Base-by-base conservation (phyloP, 148 eudicot species). In the Selenicereus undatus region DNA sequence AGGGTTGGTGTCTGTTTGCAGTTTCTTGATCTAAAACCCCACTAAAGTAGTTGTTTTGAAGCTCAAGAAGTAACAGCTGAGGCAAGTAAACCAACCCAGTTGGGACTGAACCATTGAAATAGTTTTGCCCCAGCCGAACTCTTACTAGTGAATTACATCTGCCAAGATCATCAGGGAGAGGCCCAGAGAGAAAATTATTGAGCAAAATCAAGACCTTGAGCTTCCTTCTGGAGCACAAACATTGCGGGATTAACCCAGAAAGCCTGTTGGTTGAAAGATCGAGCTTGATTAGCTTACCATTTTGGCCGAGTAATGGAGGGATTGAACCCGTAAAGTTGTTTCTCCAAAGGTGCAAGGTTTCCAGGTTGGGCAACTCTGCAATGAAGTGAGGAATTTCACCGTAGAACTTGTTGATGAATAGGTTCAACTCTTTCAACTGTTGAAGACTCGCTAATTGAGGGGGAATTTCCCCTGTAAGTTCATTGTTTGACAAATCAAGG, bases 221-320 rank as follows among this genome's bases (percentile, higher is more conserved):
- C 51, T 77, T 87, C 62, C 85, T 76, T n/a, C 91, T 91, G 21
- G 65, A 85, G 65, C 94, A 91, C 2, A 91, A 78, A 77, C 71
- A 73, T 50, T 83, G 83, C 0, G 92, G 92, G 21, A 89, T 78
- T 29, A 81, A 32, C 11, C 92, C 94, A 3, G 88, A 89, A 77
- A 91, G 90, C 74, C 87, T 88, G 43, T 89, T 91, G 20, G 86
- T 85, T 0, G 92, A 86, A 71, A 91, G 88, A 84, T 91, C 92
- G 24, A 91, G 81, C 21, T 81, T 82, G 1, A 48, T 43, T 5
- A 89, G 79, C 22, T 80, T 83, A 64, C 89, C 87, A n/a, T 86
- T 91, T 52, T 69, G 51, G 62, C 94, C 94, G n/a, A 91, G 88
- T 76, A 77, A 76, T 3, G 82, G 52, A 30, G 94, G 94, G 51